Evolutionary conservation across 2,329 filamentous ascomycete species (phyloP).

Genomic region (Pezicula neosporulosa): DNA sequence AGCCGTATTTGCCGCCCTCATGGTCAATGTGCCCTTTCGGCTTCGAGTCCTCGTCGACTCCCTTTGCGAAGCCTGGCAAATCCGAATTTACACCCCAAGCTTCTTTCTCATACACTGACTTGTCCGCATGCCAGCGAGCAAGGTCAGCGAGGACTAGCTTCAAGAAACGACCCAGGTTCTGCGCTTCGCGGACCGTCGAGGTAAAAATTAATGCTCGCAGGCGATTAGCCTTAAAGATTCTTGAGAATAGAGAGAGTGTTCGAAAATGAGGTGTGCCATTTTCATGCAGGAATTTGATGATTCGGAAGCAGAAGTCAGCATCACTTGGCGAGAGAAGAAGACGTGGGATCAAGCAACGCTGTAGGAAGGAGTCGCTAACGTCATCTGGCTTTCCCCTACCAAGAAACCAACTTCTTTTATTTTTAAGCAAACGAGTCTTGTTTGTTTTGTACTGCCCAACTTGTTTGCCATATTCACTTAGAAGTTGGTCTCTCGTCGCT

Average conservation of each 20-base stretch:
- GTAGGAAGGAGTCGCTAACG: constrained; percentile 74
- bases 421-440: constrained; percentile 66
- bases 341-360: constrained; percentile 90
- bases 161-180: constrained; percentile 89
- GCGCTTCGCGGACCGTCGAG: constrained; percentile 85
- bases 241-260: constrained; percentile 77
- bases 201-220: constrained; percentile 82
- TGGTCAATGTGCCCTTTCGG: constrained; percentile 73
- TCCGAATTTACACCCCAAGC: constrained; percentile 64
- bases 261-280: constrained; percentile 83
- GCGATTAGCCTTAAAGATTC: constrained; percentile 79
- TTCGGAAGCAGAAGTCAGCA: constrained; percentile 82
- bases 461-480: constrained; percentile 71
- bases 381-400: constrained; percentile 59
- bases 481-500: constrained; percentile 64
- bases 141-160: constrained; percentile 79
- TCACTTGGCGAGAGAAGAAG: constrained; percentile 81
- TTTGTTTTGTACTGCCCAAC: constrained; percentile 64
- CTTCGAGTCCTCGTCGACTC: constrained; percentile 67
- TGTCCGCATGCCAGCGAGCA: constrained; percentile 78
- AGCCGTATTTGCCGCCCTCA: constrained; percentile 80
- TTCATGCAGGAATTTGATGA: constrained; percentile 84
- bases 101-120: constrained; percentile 74
- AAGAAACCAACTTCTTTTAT: constrained; percentile 77
- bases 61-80: constrained; percentile 75